Base-by-base conservation (phyloP, 208 protist species). In the Porcisia deanei region DNA sequence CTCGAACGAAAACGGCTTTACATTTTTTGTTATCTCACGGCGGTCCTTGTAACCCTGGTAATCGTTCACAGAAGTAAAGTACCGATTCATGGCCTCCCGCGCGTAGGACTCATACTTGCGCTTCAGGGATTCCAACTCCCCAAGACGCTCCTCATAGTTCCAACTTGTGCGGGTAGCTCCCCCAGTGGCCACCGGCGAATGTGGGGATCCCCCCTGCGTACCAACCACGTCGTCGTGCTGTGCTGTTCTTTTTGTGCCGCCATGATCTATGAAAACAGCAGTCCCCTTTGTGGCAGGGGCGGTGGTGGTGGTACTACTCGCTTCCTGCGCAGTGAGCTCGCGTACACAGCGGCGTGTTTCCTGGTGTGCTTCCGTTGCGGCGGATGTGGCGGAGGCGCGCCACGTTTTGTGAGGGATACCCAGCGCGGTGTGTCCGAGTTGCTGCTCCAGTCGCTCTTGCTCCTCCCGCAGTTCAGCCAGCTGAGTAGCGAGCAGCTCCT, bases 1-100 rank as follows among this genome's bases (percentile, higher is more conserved):
- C 66, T 91, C 83, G 71, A 97, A 97, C 25, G 83, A 80, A 67
- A 95, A 95, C 3, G 88, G 83, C 60, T 82, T 79, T n/a, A 81
- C 81, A 9, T 63, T 60, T 39, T 73, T 60, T 47, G 92, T 73
- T 22, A 60, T 61, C 60, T 86, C 82, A 12, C 93, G 89, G n/a
- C 83, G 59, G 25, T 75, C 74, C 61, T 87, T 75, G 77, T 96
- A 95, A 54, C 75, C 77, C n/a, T 81, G 70, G 64, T 84, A 85
- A 67, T 89, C 78, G 54, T 76, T 81, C 3, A 93, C 78, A 58
- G 81, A 70, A 53, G 75, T 52, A 52, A 92, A 89, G 78, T 95
- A 97, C 22, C 74, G 54, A 45, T 37, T 75, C 85, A 96, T 83
- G 20, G 92, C 84, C n/a, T 83, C 53, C 52, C 77, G 82, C 18